Base-by-base conservation (phyloP, 352 stramenopile genomes). In the Phytophthora multivora region DNA sequence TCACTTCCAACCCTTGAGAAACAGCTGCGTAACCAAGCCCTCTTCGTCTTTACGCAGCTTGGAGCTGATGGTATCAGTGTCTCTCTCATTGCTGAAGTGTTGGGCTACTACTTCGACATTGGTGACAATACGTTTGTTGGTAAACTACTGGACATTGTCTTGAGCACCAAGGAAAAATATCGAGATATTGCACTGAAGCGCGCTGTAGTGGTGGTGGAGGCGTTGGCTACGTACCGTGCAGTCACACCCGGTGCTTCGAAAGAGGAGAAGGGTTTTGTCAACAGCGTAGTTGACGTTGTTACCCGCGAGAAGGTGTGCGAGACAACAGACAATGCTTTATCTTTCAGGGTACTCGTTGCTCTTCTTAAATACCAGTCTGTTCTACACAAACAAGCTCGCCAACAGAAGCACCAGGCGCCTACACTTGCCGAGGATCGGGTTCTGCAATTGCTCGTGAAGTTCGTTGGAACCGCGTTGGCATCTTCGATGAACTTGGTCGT, bases 291-390 rank as follows among this genome's bases (percentile, higher is more conserved):
- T 6, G 41, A 69, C 4, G 26, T 67, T 49, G 39, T 82, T 16
- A 38, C 46, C 1, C 51, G 41, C 10, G 46, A 63, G 11, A 63
- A 66, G 12, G 28, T 77, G 13, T 75, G 55, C 12, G 36, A 71
- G 19, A 31, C 15, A 6, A 38, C 41, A 15, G 47, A 69, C 19
- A 36, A 49, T 5, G 16, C 69, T 15, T 45, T 70, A n/a, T 74
- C 75, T 19, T 87, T 88, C 40, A 42, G 71, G 11, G 30, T 85
- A 25, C 63, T 90, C 15, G 76, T 68, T 42, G 67, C 79, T 12
- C 63, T 90, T 19, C 63, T 90, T 9, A 77, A 84, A 23, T 90
- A 89, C 36, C 64, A 77, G 26, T 75, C 63, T n/a, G 52, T 68
- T 13, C 47, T 66, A 18, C 51, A 59, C 8, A 69, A 75, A 39